Evolutionary conservation across 768 basidiomycete species (phyloP), one percentile per base, ranked within the genome.

Genomic region (Pisolithus albus): DNA sequence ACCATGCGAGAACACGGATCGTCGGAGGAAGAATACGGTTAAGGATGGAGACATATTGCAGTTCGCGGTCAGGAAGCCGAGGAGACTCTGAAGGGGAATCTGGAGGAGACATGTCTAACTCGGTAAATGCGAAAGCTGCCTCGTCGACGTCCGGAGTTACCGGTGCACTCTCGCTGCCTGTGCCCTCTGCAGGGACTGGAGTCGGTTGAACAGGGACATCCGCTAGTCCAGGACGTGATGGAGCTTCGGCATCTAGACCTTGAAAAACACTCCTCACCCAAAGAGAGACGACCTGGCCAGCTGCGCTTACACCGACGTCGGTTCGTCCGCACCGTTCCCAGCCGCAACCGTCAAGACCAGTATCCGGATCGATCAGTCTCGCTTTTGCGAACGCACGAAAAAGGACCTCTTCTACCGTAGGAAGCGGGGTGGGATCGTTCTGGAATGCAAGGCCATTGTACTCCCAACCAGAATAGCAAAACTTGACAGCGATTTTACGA

Each of bases 321-420:
- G 96, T 98, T 61, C 96, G 71, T 11, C 96, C 95, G 67, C 96
- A 97, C 57, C 81, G 78, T 63, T 88, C 84, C 83, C 90, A 98
- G 34, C 81, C 88, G 62, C 92, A 93, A 0, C 89, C 94, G 15
- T 93, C 86, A 50, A 87, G 72, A 4, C 91, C 90, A 5, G 70
- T 77, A 3, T 75, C 79, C 1, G 75, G 75, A 61, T 95, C 89
- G 10, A 98, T 79, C 41, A 99, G 72, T 46, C 83, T 75, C 0
- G 88, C 79, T 58, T 84, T 84, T 38, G 80, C 83, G 51, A 98
- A 72, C 0, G 92, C 92, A 32, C 79, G 78, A 52, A 91, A 87
- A 19, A 99, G 68, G 5, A 89, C 86, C 15, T 80, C 85, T 66
- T 99, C 96, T 7, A 99, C 96, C 0, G 95, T 95, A 6, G 92